Evolutionary conservation across 225 moss, liverwort and hornwort species (phyloP).

Genomic region (Straminergon stramineum): DNA sequence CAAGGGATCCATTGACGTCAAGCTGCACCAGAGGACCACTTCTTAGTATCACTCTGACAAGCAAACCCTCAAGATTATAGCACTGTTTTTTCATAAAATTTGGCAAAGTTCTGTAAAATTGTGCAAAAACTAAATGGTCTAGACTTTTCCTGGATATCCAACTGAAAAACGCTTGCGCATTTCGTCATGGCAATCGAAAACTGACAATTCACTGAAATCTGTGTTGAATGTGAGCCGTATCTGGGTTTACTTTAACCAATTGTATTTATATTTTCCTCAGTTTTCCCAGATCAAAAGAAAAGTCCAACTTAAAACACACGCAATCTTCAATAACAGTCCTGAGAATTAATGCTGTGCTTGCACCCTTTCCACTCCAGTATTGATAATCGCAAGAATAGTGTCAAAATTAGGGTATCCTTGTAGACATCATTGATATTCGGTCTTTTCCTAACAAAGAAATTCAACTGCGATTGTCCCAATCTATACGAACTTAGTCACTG

Average conservation of each 20-base stretch:
- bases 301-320: background rate
- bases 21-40: background rate
- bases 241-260: background rate
- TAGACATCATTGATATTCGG: background rate
- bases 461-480: background rate
- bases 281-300: background rate
- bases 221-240: background rate
- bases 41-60: background rate
- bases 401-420: background rate
- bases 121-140: background rate
- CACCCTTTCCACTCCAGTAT: background rate
- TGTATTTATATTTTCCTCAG: too few species aligned
- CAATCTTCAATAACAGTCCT: background rate
- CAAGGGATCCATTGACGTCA: constrained; percentile 3
- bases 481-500: background rate
- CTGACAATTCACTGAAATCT: background rate
- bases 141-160: too few species aligned
- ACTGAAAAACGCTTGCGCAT: background rate
- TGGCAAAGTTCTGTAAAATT: background rate
- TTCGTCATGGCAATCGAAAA: background rate
- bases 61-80: background rate
- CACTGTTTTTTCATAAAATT: background rate
- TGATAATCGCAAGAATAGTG: background rate
- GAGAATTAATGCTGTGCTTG: too few species aligned
- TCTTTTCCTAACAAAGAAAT: background rate